These are phyloP conservation scores for Exsudoporus frostii DNA, from an alignment of 768 basidiomycete species.

Conservation along the genomic window DNA sequence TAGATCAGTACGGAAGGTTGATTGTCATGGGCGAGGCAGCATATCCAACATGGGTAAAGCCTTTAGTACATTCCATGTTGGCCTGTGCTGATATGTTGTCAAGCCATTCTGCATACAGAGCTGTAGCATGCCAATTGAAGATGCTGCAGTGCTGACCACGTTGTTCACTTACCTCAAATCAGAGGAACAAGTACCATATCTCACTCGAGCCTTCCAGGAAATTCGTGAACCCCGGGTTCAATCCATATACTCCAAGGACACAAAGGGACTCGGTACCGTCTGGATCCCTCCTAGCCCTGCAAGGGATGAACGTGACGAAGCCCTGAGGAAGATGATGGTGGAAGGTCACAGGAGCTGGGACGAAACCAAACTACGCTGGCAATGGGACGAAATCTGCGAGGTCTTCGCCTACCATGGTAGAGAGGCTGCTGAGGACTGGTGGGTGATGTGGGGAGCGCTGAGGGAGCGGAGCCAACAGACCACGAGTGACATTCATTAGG, in stretches of 20 bases:
- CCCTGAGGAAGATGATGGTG: conserved; percentile 20
- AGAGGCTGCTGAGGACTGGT: conserved; percentile 65
- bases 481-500: conserved; percentile 4
- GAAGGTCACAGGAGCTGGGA: conserved; percentile 42
- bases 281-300: conserved; percentile 44
- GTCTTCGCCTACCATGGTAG: conserved; percentile 53
- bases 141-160: conserved; percentile 33
- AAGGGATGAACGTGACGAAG: conserved; percentile 45
- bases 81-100: background rate
- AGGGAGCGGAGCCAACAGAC: conserved; percentile 37
- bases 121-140: conserved; percentile 35
- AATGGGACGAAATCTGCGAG: conserved; percentile 56
- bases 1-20: conserved; percentile 48
- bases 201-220: conserved; percentile 59
- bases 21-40: conserved; percentile 60
- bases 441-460: conserved; percentile 56
- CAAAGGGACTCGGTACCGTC: conserved; percentile 41
- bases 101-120: conserved; percentile 49
- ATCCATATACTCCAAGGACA: conserved; percentile 44
- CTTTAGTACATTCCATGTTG: background rate
- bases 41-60: conserved; percentile 52
- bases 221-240: conserved; percentile 49
- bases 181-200: conserved; percentile 45
- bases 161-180: conserved; percentile 44
- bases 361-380: conserved; percentile 43